Percentiles rank a stretch among this genome's conserved stretches.
These are phyloP conservation scores for Arabidopsis thaliana DNA, from an alignment of 345 rosid species.

Conservation along the genomic window TAIR10.1 NC_003075.7:8804001-8804500, in stretches of 20 bases:
- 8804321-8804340: conserved; percentile 28
- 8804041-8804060: too few relatives aligned
- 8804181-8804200: conserved; percentile 16
- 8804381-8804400: not conserved
- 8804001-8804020: too few relatives aligned
- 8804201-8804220: conserved; percentile 22
- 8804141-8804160: conserved; percentile 17
- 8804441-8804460: too few relatives aligned
- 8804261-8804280: conserved; percentile 40
- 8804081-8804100: too few relatives aligned
- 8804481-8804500: too few relatives aligned
- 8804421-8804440: too few relatives aligned
- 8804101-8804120: too few relatives aligned
- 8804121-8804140: not conserved
- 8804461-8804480: too few relatives aligned
- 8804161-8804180: conserved; percentile 1
- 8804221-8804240: conserved; percentile 36
- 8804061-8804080: too few relatives aligned
- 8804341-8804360: conserved; percentile 11
- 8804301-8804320: conserved; percentile 34
- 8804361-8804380: conserved; percentile 12
- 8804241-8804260: conserved; percentile 20
- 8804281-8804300: conserved; percentile 46
- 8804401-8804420: too few relatives aligned
- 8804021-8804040: too few relatives aligned